Evolutionary conservation across 73 alveolate species (phyloP).

Genomic region (Paramecium biaurelia): DNA sequence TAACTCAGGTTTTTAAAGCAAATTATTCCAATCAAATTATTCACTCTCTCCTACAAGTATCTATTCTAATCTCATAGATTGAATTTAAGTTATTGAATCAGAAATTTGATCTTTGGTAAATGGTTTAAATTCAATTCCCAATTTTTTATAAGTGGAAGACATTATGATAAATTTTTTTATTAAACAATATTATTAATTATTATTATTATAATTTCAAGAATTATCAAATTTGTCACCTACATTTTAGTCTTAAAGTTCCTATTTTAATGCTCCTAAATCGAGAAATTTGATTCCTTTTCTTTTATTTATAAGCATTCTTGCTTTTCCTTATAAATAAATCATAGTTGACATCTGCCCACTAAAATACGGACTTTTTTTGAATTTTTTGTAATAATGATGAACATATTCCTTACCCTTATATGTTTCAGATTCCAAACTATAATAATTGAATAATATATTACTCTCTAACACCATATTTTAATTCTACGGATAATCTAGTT

Average conservation of each 20-base stretch:
- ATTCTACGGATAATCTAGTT: constrained; percentile 43
- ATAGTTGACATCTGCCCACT: constrained; percentile 10
- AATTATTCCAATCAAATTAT: constrained; percentile 22
- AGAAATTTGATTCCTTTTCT: neutral
- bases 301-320: neutral
- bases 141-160: neutral
- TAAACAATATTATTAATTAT: neutral
- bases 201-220: neutral
- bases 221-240: neutral
- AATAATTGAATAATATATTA: neutral
- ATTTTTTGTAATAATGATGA: neutral
- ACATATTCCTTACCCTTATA: neutral
- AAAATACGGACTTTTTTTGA: neutral
- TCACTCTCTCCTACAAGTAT: constrained; percentile 5
- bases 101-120: neutral
- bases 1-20: neutral
- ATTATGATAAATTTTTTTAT: neutral
- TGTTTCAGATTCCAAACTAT: neutral
- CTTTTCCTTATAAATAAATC: neutral
- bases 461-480: constrained; percentile 30
- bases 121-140: neutral
- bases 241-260: neutral
- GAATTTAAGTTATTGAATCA: neutral
- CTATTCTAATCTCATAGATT: constrained; percentile 7
- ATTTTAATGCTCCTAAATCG: neutral